Percentiles rank a stretch among this genome's conserved stretches.
phyloP scores from a whole-genome alignment of 768 basidiomycete genomes.

The Strobilomyces dryophilus region DNA sequence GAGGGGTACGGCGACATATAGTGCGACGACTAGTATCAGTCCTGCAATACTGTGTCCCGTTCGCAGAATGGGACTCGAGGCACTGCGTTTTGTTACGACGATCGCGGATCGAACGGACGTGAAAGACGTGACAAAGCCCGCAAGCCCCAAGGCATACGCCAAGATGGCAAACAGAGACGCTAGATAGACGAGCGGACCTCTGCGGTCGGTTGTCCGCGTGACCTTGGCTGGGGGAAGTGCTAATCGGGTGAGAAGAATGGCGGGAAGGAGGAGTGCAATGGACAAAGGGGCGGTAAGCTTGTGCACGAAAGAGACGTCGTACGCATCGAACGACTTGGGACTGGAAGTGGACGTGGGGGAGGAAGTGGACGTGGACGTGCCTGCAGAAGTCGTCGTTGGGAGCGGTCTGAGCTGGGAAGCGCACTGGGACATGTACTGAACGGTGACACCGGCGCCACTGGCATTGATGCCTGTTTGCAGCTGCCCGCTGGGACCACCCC shows the following conservation, averaged over 20 bases:
- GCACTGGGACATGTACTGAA: conserved; percentile 58
- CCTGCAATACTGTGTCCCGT: conserved; percentile 66
- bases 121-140: conserved; percentile 60
- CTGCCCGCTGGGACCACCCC: conserved; percentile 65
- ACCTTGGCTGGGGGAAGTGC: conserved; percentile 35
- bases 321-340: conserved; percentile 26
- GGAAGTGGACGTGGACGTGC: conserved; percentile 16
- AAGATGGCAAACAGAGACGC: conserved; percentile 39
- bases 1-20: conserved; percentile 53
- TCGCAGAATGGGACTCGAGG: conserved; percentile 36
- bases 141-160: conserved; percentile 59
- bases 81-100: conserved; percentile 30
- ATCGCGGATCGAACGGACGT: conserved; percentile 42
- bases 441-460: conserved; percentile 60
- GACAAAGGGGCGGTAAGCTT: conserved; percentile 47
- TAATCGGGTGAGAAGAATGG: conserved; percentile 39
- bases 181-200: conserved; percentile 31
- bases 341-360: conserved; percentile 9
- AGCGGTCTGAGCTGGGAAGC: conserved; percentile 37
- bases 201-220: conserved; percentile 17
- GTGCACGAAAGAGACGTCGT: conserved; percentile 43
- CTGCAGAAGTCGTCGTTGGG: conserved; percentile 18
- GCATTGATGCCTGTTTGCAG: conserved; percentile 63
- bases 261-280: conserved; percentile 41
- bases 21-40: conserved; percentile 55